A percentile compares a stretch with the other conserved stretches of the same genome.
These are phyloP conservation scores for Tolypocladium album DNA, from an alignment of 2,329 filamentous ascomycete genomes.

Conservation along the genomic window DNA sequence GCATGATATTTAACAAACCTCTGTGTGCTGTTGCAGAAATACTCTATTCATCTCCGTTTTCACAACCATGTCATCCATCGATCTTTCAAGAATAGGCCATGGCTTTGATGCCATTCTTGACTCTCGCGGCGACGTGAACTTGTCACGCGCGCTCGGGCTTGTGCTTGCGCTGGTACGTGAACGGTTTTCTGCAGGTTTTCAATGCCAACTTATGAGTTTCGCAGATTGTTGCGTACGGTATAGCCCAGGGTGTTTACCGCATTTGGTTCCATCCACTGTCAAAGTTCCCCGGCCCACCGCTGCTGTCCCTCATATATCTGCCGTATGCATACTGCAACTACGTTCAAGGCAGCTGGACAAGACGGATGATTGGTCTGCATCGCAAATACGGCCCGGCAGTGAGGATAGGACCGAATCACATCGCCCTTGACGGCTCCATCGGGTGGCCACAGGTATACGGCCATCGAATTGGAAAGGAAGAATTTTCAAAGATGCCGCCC, in stretches of 20 bases:
- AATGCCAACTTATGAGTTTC: neutral
- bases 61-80: neutral
- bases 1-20: too few species aligned
- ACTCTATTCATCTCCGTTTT: neutral
- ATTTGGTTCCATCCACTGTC: constrained; percentile 19
- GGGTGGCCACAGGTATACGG: constrained; percentile 23
- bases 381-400: constrained; percentile 23
- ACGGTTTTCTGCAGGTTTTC: too few species aligned
- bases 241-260: constrained; percentile 9
- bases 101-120: neutral
- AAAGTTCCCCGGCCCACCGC: constrained; percentile 15
- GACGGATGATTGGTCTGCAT: constrained; percentile 9
- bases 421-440: constrained; percentile 21
- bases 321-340: constrained; percentile 9
- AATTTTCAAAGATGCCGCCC: constrained; percentile 5
- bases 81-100: neutral
- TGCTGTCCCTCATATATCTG: constrained; percentile 9
- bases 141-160: neutral
- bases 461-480: constrained; percentile 8
- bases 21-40: neutral
- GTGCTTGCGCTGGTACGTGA: neutral
- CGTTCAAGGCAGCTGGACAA: constrained; percentile 9
- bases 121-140: neutral
- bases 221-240: constrained; percentile 3
- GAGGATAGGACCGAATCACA: constrained; percentile 27